A percentile compares a stretch with the other conserved stretches of the same genome.
Conservation (phyloP, 2,329 filamentous ascomycete species). For the Ploettnerulaceae sp. region DNA sequence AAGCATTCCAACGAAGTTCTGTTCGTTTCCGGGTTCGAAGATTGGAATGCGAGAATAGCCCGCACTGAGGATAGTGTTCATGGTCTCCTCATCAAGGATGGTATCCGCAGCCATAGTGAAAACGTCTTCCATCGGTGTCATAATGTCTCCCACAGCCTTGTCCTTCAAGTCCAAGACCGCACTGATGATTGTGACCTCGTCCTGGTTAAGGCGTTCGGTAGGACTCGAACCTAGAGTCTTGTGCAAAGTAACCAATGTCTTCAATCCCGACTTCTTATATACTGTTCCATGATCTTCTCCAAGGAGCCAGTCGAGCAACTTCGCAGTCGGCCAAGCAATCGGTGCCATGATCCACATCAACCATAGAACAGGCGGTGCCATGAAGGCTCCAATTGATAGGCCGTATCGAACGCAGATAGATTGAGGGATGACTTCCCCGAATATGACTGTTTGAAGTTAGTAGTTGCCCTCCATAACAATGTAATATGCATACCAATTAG, state of each 20-base stretch:
- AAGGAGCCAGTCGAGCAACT: slow-evolving; percentile 87
- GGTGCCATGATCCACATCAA: slow-evolving; percentile 93
- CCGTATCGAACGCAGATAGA: slow-evolving; percentile 96
- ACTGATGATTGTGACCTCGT: slow-evolving; percentile 98
- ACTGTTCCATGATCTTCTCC: slow-evolving; percentile 93
- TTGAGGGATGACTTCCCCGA: slow-evolving; percentile 93
- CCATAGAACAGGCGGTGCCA: slow-evolving; percentile 78
- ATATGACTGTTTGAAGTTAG: slow-evolving; percentile 66
- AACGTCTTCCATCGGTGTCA: slow-evolving; percentile 98
- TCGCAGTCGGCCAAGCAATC: slow-evolving; percentile 90
- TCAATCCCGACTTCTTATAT: slow-evolving; percentile 97
- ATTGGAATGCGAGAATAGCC: slow-evolving; percentile 97
- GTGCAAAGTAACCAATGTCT: slow-evolving; percentile 92
- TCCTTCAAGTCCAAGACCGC: slow-evolving; percentile 94
- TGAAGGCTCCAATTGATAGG: slow-evolving; percentile 88
- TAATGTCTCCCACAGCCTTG: slow-evolving; percentile 90
- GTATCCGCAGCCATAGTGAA: slow-evolving; percentile 97
- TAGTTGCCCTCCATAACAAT: slow-evolving; percentile 8
- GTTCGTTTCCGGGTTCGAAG: slow-evolving; percentile 74
- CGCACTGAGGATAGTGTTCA: slow-evolving; percentile 87
- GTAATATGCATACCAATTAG: slow-evolving; percentile 67
- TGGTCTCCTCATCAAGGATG: slow-evolving; percentile 85
- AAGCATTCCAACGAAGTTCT: slow-evolving; percentile 95
- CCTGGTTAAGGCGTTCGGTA: slow-evolving; percentile 83
- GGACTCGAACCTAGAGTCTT: slow-evolving; percentile 82